Evolutionary conservation across 805 yeast genomes (phyloP).

Genomic region (Wickerhamia fluorescens): DNA sequence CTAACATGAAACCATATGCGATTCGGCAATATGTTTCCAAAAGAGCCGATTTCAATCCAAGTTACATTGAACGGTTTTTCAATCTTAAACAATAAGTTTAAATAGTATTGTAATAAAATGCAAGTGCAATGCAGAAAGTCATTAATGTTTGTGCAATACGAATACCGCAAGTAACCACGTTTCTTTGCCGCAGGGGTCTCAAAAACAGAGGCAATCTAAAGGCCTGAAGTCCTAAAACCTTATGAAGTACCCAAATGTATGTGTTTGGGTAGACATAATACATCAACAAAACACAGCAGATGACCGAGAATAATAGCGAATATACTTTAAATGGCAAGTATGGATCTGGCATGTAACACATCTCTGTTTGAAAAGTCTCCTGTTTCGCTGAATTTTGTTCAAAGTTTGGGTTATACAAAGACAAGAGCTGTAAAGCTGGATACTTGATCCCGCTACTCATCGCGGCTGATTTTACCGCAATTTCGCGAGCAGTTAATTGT

Average conservation of each 20-base stretch:
- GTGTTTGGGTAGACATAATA: slow-evolving; percentile 7
- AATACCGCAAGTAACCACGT: too few relatives aligned
- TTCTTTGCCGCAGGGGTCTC: too few relatives aligned
- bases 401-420: slow-evolving; percentile 47
- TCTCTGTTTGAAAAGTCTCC: slow-evolving; percentile 31
- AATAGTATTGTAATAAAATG: not conserved
- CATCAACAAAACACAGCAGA: slow-evolving; percentile 9
- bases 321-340: slow-evolving; percentile 21
- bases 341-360: slow-evolving; percentile 56
- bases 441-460: slow-evolving; percentile 85
- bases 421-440: slow-evolving; percentile 83
- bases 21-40: slow-evolving; percentile 61
- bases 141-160: not conserved
- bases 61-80: slow-evolving; percentile 41
- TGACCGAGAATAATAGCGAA: slow-evolving; percentile 3
- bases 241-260: too few relatives aligned
- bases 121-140: not conserved
- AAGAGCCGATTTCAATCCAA: slow-evolving; percentile 62
- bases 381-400: slow-evolving; percentile 2
- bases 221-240: too few relatives aligned
- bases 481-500: slow-evolving; percentile 40
- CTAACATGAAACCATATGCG: slow-evolving; percentile 53
- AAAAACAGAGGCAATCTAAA: too few relatives aligned
- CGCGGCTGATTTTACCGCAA: slow-evolving; percentile 81
- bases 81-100: slow-evolving; percentile 19